Percentiles rank a stretch among this genome's conserved stretches.
These are phyloP conservation scores for Phaeotremella fagi DNA, from an alignment of 768 basidiomycete species.

Conservation along the genomic window DNA sequence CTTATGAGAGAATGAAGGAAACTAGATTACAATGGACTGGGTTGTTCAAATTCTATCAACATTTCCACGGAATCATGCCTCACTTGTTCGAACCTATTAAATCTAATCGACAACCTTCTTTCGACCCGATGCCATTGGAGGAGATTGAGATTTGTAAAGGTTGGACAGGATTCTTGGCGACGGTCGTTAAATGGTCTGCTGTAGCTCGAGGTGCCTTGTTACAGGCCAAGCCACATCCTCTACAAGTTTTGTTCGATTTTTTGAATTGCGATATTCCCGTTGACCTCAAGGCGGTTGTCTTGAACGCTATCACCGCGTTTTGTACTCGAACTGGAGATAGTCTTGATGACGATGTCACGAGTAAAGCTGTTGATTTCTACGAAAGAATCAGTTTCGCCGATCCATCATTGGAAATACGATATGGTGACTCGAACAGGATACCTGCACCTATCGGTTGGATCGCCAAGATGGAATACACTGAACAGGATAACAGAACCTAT, in stretches of 20 bases:
- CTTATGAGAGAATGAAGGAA: constrained; percentile 37
- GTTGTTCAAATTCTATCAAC: constrained; percentile 37
- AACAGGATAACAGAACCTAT: constrained; percentile 70
- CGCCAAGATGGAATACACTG: constrained; percentile 81
- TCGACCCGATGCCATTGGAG: constrained; percentile 29
- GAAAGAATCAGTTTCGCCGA: constrained; percentile 35
- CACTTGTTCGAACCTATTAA: constrained; percentile 33
- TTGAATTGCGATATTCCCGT: constrained; percentile 31
- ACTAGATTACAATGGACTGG: constrained; percentile 24
- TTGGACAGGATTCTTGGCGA: constrained; percentile 33
- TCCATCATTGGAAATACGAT: constrained; percentile 18
- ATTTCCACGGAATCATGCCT: constrained; percentile 34
- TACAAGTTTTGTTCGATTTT: constrained; percentile 36
- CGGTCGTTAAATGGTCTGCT: constrained; percentile 31
- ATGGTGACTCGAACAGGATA: constrained; percentile 18
- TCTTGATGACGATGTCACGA: constrained; percentile 28
- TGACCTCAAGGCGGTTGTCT: constrained; percentile 30
- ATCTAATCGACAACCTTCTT: constrained; percentile 15
- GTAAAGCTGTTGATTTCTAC: constrained; percentile 28
- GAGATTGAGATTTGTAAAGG: constrained; percentile 30
- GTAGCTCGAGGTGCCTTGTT: constrained; percentile 29
- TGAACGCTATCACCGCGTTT: constrained; percentile 37
- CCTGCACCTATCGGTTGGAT: constrained; percentile 49
- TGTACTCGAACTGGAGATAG: constrained; percentile 28
- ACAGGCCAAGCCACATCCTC: constrained; percentile 31